These are phyloP conservation scores for Adansonia digitata DNA, from an alignment of 345 rosid genomes.

Conservation along the genomic window DNA sequence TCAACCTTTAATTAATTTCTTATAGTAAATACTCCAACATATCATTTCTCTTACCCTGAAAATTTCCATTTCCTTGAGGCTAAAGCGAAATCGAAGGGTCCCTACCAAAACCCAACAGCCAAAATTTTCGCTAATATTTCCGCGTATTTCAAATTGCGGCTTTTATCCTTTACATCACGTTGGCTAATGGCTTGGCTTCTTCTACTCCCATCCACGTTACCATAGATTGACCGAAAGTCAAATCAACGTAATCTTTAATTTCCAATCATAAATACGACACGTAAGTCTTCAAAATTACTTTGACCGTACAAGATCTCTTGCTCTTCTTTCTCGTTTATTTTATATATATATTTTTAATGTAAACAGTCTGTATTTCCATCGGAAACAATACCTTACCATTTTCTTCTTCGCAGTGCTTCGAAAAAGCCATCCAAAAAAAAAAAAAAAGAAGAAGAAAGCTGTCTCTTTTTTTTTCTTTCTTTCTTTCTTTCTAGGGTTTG, in stretches of 20 bases:
- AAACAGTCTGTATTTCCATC: conserved; percentile 8
- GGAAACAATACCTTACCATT: background rate
- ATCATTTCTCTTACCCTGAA: too few relatives aligned
- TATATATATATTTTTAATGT: background rate
- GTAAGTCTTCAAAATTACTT: background rate
- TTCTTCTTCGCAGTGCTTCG: background rate
- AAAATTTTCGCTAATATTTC: conserved; percentile 3
- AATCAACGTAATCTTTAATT: background rate
- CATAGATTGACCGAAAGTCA: background rate
- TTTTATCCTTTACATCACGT: background rate
- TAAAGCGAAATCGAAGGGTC: background rate
- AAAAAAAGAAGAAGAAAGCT: too few relatives aligned
- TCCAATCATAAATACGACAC: background rate
- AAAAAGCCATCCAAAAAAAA: conserved; percentile 4
- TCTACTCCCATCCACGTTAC: background rate
- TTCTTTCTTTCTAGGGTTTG: conserved; percentile 7
- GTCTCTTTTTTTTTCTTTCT: background rate
- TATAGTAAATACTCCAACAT: too few relatives aligned
- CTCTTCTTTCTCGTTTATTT: background rate
- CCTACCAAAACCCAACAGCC: background rate
- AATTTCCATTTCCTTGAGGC: background rate
- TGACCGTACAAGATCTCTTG: background rate
- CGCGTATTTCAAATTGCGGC: background rate
- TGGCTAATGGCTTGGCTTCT: too few relatives aligned
- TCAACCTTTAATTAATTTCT: too few relatives aligned